Evolutionary conservation across 805 yeast genomes (phyloP).

Genomic region (Barnettozyma populi): DNA sequence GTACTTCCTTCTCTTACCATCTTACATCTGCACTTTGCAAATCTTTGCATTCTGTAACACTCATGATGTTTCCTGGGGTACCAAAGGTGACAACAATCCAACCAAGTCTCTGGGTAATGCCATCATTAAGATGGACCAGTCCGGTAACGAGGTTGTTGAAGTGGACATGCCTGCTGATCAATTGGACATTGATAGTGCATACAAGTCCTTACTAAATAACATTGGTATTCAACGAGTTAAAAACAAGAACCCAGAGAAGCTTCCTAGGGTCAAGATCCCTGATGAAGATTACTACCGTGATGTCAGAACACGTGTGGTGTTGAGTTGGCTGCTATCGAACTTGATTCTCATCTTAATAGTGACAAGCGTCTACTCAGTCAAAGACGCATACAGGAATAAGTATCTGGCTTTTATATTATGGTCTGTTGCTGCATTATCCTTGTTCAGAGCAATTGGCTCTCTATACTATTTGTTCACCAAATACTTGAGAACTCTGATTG

Average conservation of each 20-base stretch:
- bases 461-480: slow-evolving; percentile 51
- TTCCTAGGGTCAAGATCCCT: slow-evolving; percentile 33
- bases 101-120: slow-evolving; percentile 69
- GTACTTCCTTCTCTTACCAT: slow-evolving; percentile 84
- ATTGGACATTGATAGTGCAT: slow-evolving; percentile 75
- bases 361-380: slow-evolving; percentile 72
- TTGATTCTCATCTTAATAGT: slow-evolving; percentile 80
- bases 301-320: slow-evolving; percentile 91
- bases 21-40: slow-evolving; percentile 87
- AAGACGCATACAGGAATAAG: slow-evolving; percentile 59
- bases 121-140: slow-evolving; percentile 62
- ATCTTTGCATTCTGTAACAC: slow-evolving; percentile 97
- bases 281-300: slow-evolving; percentile 88
- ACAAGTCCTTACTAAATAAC: slow-evolving; percentile 67
- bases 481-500: slow-evolving; percentile 34
- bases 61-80: slow-evolving; percentile 99
- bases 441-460: slow-evolving; percentile 81
- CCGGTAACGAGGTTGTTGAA: slow-evolving; percentile 74
- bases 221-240: slow-evolving; percentile 65
- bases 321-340: slow-evolving; percentile 87
- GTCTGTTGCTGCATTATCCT: slow-evolving; percentile 84
- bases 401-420: slow-evolving; percentile 83
- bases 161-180: slow-evolving; percentile 68
- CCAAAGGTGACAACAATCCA: slow-evolving; percentile 86
- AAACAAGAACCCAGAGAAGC: slow-evolving; percentile 42